Evolutionary conservation across 179 eudicot species (phyloP), one percentile per base, ranked within the genome.

Genomic region (Patellifolia procumbens): DNA sequence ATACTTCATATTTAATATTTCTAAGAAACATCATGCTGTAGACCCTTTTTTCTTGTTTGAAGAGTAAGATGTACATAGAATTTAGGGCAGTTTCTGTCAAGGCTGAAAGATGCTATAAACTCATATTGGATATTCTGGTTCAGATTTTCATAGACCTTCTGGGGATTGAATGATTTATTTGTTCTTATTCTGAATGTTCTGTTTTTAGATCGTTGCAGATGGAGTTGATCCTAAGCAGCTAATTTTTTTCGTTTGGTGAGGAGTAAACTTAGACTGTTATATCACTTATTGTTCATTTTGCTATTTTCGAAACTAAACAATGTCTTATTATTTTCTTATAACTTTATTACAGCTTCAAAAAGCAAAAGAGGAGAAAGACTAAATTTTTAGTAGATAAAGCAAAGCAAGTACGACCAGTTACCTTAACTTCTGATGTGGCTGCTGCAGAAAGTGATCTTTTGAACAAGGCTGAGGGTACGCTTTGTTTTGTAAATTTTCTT

Each of bases 201-300:
- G 22, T 26, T 72, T 72, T 75, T 71, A 95, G 99, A 77, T 87
- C 51, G 83, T 85, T 88, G 89, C 86, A 39, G 91, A 85, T 79
- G 97, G 92, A 66, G 83, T 89, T 82, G 92, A 93, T 81, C 96
- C 89, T 62, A 87, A 85, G 84, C 89, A 83, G 77, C 90, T 88
- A 69, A 89, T 92, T 15, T 91, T 95, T 83, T 84, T 78, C 80
- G 78, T 81, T 70, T 88, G 98, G 99, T 91, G 79, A 77, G 91
- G 74, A 42, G 55, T 72, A 52, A 31, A 45, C 60, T 7, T 60
- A 35, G 65, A 20, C 49, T 19, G 22, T 45, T n/a, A 63, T 67
- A 13, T 73, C n/a, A 22, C n/a, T 60, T 35, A 73, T 35, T 26
- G 39, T 32, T 51, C 22, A 37, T 48, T 26, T 22, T 16, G 1